phyloP scores from a whole-genome alignment of 2,329 filamentous ascomycete genomes.

The Ceratocystis diversiconidia region DNA sequence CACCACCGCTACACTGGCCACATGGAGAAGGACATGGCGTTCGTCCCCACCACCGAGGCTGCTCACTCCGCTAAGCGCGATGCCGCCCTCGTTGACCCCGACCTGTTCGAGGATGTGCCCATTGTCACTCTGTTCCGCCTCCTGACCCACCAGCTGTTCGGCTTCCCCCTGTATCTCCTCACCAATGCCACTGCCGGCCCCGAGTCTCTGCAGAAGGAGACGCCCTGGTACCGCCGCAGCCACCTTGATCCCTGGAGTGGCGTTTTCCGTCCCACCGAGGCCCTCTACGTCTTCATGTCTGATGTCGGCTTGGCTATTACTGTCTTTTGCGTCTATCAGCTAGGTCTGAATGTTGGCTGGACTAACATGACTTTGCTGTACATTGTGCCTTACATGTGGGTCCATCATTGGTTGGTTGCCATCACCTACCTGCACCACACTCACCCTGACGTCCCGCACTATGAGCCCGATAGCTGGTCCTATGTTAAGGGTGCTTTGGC shows the following conservation, averaged over 20 bases:
- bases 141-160: conserved; percentile 47
- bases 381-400: conserved; percentile 51
- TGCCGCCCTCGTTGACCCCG: conserved; percentile 30
- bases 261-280: conserved; percentile 45
- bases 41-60: conserved; percentile 38
- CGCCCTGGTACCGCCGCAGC: conserved; percentile 32
- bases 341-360: conserved; percentile 33
- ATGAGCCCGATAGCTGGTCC: conserved; percentile 44
- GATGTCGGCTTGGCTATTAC: conserved; percentile 45
- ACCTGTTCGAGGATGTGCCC: conserved; percentile 50
- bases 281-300: conserved; percentile 40
- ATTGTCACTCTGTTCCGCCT: conserved; percentile 40
- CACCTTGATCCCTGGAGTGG: conserved; percentile 49
- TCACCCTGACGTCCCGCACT: conserved; percentile 36
- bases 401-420: conserved; percentile 59
- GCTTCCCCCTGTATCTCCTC: conserved; percentile 50
- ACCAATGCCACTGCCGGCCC: conserved; percentile 40
- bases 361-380: conserved; percentile 44
- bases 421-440: conserved; percentile 67
- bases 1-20: conserved; percentile 57
- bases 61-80: conserved; percentile 24
- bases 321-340: conserved; percentile 36
- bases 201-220: conserved; percentile 33
- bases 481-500: conserved; percentile 47
- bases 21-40: conserved; percentile 53